These are phyloP conservation scores for Penicillium nucicola DNA, from an alignment of 495 filamentous ascomycete genomes.

Conservation along the genomic window DNA sequence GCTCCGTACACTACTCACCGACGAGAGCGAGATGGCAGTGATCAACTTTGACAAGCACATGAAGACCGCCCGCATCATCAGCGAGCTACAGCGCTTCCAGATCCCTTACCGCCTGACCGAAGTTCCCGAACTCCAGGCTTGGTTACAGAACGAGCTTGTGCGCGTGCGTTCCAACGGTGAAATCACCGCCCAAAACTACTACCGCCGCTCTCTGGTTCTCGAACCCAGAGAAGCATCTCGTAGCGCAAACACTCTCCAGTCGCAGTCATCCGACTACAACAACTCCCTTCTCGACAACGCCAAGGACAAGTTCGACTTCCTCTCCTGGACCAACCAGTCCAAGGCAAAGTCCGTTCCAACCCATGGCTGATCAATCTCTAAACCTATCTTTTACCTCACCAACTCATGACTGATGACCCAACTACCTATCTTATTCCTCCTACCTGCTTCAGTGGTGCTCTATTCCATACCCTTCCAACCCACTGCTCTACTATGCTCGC, in stretches of 20 bases:
- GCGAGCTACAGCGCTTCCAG: slow-evolving; percentile 95
- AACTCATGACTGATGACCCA: slow-evolving; percentile 21
- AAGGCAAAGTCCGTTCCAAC: slow-evolving; percentile 47
- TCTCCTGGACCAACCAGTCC: slow-evolving; percentile 51
- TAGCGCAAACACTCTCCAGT: slow-evolving; percentile 10
- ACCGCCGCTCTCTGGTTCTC: slow-evolving; percentile 81
- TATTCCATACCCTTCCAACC: slow-evolving; percentile 3
- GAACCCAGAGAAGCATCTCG: slow-evolving; percentile 68
- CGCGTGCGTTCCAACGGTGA: slow-evolving; percentile 78
- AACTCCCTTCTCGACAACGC: slow-evolving; percentile 51
- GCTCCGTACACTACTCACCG: slow-evolving; percentile 41
- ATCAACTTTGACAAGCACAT: slow-evolving; percentile 99
- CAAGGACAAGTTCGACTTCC: slow-evolving; percentile 57
- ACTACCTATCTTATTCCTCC: slow-evolving; percentile 7
- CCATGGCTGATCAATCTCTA: slow-evolving; percentile 33
- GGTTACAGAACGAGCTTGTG: slow-evolving; percentile 82
- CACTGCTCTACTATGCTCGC: slow-evolving; percentile 14
- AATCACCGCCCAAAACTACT: slow-evolving; percentile 73
- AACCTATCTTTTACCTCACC: slow-evolving; percentile 7
- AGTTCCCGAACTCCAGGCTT: slow-evolving; percentile 87
- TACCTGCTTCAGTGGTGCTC: slow-evolving; percentile 6
- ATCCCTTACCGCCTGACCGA: slow-evolving; percentile 86
- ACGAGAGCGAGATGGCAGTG: slow-evolving; percentile 64
- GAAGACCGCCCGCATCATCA: slow-evolving; percentile 91
- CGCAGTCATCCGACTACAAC: slow-evolving; percentile 34